Base-by-base conservation (phyloP, 768 basidiomycete genomes). In the Auricularia cornea region DNA sequence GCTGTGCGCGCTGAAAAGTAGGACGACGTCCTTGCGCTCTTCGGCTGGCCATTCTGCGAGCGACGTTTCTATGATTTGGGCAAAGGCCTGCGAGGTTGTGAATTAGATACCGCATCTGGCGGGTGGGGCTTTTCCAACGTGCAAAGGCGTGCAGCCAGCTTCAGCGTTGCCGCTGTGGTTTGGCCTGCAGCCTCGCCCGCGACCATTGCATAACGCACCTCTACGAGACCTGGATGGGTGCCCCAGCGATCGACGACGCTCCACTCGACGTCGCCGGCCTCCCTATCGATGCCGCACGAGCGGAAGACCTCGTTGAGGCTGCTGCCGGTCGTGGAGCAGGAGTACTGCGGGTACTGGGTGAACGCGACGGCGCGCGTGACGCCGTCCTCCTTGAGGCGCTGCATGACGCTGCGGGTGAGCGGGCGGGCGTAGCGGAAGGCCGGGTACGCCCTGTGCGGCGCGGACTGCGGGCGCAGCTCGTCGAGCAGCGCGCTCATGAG, bases 211-310 rank as follows among this genome's bases (percentile, higher is more conserved):
- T n/a, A n/a, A 73, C 83, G 59, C 71, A 94, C 96, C 81, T 98
- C 93, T 65, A 99, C 83, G 70, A 98, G 90, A 3, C 97, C 97
- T 4, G 89, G 81, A 73, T 99, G 92, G 11, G 92, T 93, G 10
- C 94, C 94, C 97, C 97, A 99, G 30, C 97, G 84, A 77, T 99
- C 97, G 71, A 99, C 90, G 5, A 98, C 94, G 72, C 92, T 96
- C 97, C 97, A 99, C 70, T 93, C 84, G 28, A 99, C 78, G 59
- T 80, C 79, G 59, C 81, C 88, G 67, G 80, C 75, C 61, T 83
- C 87, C 31, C 87, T 88, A 40, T 78, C 76, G 69, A 80, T 84
- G 60, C 84, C 83, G 69, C 75, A 77, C 72, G 67, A 66, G 62
- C 89, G 78, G 70, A 84, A 95, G 30, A 99, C 76, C 73, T 99